These are phyloP conservation scores for Vararia minispora DNA, from an alignment of 768 basidiomycete species.

Conservation along the genomic window DNA sequence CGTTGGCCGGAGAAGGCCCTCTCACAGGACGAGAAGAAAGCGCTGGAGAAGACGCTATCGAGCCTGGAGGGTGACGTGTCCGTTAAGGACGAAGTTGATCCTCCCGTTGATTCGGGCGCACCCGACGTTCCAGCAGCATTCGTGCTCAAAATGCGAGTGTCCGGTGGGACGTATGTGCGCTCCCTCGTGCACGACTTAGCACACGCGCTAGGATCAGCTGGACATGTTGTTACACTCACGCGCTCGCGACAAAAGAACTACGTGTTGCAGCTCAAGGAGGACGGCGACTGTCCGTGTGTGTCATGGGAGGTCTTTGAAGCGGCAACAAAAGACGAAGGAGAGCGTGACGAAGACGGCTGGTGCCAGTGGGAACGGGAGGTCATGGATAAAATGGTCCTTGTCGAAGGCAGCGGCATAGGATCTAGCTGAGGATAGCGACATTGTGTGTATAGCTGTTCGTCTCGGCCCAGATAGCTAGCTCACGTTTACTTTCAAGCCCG, in stretches of 20 bases:
- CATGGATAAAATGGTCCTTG: slow-evolving; percentile 50
- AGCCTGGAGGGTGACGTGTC: slow-evolving; percentile 30
- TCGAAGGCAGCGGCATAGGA: slow-evolving; percentile 29
- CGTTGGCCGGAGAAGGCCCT: slow-evolving; percentile 66
- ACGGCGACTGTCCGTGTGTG: slow-evolving; percentile 49
- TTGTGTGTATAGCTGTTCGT: too few relatives aligned
- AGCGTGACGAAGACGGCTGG: slow-evolving; percentile 57
- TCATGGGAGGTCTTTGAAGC: slow-evolving; percentile 67
- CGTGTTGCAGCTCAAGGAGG: slow-evolving; percentile 35
- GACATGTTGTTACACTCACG: slow-evolving; percentile 86
- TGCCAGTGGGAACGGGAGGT: slow-evolving; percentile 77
- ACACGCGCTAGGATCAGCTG: slow-evolving; percentile 72
- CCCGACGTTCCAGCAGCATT: slow-evolving; percentile 60
- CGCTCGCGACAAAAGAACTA: slow-evolving; percentile 87
- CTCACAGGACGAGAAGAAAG: slow-evolving; percentile 53
- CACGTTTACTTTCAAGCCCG: too few relatives aligned
- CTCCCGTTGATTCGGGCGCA: slow-evolving; percentile 14
- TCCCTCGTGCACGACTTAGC: slow-evolving; percentile 93
- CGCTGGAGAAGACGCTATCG: slow-evolving; percentile 55
- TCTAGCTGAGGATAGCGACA: too few relatives aligned
- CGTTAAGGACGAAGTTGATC: slow-evolving; percentile 24
- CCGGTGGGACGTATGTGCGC: slow-evolving; percentile 94
- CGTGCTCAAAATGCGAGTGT: slow-evolving; percentile 85
- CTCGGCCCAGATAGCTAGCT: too few relatives aligned
- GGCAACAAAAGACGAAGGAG: slow-evolving; percentile 42